These are phyloP conservation scores for Leccinum solheimii DNA, from an alignment of 1,284 basidiomycete genomes.

Conservation along the genomic window DNA sequence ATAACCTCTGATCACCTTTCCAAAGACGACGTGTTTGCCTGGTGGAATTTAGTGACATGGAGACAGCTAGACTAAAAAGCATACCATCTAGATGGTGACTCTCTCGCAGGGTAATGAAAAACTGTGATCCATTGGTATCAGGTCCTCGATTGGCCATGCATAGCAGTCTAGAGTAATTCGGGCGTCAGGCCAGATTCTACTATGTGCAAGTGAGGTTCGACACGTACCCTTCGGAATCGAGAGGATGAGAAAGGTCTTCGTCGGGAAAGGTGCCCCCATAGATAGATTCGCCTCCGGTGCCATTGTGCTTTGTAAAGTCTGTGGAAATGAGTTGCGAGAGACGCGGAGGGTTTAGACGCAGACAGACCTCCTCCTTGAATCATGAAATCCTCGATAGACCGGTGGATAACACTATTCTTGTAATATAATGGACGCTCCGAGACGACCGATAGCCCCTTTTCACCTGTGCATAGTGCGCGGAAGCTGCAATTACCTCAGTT, in stretches of 20 bases:
- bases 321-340: slow-evolving; percentile 3
- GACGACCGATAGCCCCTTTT: slow-evolving; percentile 68
- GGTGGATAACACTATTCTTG: slow-evolving; percentile 77
- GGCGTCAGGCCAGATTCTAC: not conserved
- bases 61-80: slow-evolving; percentile 1
- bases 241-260: slow-evolving; percentile 67
- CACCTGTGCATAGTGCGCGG: slow-evolving; percentile 85
- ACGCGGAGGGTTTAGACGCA: not conserved
- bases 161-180: slow-evolving; percentile 48
- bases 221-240: slow-evolving; percentile 63
- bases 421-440: slow-evolving; percentile 76
- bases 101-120: slow-evolving; percentile 76
- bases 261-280: slow-evolving; percentile 75
- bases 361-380: slow-evolving; percentile 73
- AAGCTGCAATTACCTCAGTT: slow-evolving; percentile 55
- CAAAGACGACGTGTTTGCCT: slow-evolving; percentile 83
- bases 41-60: slow-evolving; percentile 14
- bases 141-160: slow-evolving; percentile 86
- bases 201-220: not conserved
- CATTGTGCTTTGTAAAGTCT: slow-evolving; percentile 80
- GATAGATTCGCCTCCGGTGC: slow-evolving; percentile 82
- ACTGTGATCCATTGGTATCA: slow-evolving; percentile 80
- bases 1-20: slow-evolving; percentile 61
- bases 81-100: slow-evolving; percentile 71
- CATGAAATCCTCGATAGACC: slow-evolving; percentile 87